Evolutionary conservation across 305 asterid genomes (phyloP).

Genomic region (Solanum hybrid): DNA sequence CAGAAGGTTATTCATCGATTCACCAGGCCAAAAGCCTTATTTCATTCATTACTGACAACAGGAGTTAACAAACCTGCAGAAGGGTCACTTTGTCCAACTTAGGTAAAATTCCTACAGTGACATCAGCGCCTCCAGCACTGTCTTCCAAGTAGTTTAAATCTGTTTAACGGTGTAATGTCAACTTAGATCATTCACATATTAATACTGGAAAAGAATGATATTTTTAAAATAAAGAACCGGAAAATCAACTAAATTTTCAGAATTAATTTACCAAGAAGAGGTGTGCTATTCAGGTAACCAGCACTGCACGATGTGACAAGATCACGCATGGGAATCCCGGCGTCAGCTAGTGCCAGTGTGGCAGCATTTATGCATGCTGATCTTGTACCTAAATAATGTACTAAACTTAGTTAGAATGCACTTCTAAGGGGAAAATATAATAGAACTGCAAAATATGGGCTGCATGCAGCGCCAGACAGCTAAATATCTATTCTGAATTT

Average conservation of each 20-base stretch:
- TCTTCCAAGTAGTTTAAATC: constrained; percentile 91
- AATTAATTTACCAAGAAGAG: constrained; percentile 61
- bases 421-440: not conserved
- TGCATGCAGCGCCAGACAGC: not conserved
- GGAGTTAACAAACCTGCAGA: constrained; percentile 55
- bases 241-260: not conserved
- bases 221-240: not conserved
- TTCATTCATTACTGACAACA: not conserved
- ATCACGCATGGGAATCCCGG: constrained; percentile 98
- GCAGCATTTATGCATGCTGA: constrained; percentile 99
- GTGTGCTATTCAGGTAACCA: constrained; percentile 75
- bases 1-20: not conserved
- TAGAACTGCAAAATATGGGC: not conserved
- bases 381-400: constrained; percentile 64
- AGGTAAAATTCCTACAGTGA: constrained; percentile 84
- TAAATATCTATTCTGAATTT: not conserved
- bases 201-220: not conserved
- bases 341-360: constrained; percentile 92
- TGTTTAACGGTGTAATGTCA: constrained; percentile 18
- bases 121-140: constrained; percentile 98
- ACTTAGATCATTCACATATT: not conserved
- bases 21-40: not conserved
- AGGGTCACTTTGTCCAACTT: constrained; percentile 90
- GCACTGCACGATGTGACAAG: constrained; percentile 89
- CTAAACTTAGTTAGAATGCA: constrained; percentile 3